Percentiles rank a stretch among this genome's conserved stretches.
phyloP scores from a whole-genome alignment of 495 filamentous ascomycete species.

The Neurospora sp. region DNA sequence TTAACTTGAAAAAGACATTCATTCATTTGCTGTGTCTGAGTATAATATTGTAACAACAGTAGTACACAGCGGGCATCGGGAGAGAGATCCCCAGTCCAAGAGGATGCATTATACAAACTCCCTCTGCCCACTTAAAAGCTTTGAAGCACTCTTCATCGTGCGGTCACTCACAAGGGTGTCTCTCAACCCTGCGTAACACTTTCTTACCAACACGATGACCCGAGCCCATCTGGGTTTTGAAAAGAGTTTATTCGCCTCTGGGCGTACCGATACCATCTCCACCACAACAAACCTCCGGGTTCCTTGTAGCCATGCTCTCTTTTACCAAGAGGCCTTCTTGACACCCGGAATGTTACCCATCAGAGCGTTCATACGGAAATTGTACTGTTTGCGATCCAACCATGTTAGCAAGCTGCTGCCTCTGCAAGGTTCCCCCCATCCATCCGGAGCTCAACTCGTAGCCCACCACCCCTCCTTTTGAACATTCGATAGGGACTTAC shows the following conservation, averaged over 20 bases:
- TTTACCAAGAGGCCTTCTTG: constrained; percentile 90
- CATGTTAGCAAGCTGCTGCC: constrained; percentile 17
- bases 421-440: not conserved
- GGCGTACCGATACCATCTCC: not conserved
- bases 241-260: not conserved
- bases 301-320: not conserved
- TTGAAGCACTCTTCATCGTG: not conserved
- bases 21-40: constrained; percentile 1
- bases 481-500: constrained; percentile 42
- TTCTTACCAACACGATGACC: not conserved
- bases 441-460: not conserved
- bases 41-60: constrained; percentile 20
- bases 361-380: constrained; percentile 83
- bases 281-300: not conserved
- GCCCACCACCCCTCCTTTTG: not conserved
- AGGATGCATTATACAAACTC: constrained; percentile 6
- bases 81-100: not conserved
- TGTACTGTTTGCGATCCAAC: constrained; percentile 48
- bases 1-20: not conserved
- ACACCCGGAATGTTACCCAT: constrained; percentile 87
- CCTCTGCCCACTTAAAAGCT: not conserved
- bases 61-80: constrained; percentile 7
- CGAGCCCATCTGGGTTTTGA: not conserved
- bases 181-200: not conserved
- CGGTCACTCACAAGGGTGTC: not conserved